A percentile compares a stretch with the other conserved stretches of the same genome.
Conservation (phyloP, 2,329 filamentous ascomycete species). For the Ophiostoma angusticollis region DNA sequence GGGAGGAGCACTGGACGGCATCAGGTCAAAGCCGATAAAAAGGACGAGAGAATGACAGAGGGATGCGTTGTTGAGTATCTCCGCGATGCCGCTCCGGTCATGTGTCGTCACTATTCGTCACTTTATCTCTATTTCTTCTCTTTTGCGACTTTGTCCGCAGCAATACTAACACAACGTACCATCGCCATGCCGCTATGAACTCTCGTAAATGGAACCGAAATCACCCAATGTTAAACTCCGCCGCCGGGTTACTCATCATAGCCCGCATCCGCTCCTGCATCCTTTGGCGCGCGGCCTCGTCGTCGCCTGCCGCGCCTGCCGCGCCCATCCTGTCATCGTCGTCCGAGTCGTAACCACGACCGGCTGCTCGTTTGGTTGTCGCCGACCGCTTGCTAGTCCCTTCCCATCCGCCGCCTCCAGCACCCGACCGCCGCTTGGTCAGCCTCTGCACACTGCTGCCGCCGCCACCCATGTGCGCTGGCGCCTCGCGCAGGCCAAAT, state of each 20-base stretch:
- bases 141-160: too few relatives aligned
- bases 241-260: conserved; percentile 13
- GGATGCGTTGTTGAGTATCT: too few relatives aligned
- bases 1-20: too few relatives aligned
- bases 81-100: too few relatives aligned
- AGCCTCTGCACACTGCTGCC: conserved; percentile 27
- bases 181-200: too few relatives aligned
- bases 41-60: too few relatives aligned
- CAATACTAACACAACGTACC: too few relatives aligned
- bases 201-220: background rate
- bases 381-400: background rate
- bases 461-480: conserved; percentile 61
- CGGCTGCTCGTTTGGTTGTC: background rate
- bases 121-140: too few relatives aligned
- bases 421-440: conserved; percentile 26
- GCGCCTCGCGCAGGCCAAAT: conserved; percentile 79
- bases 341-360: conserved; percentile 18
- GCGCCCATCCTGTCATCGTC: conserved; percentile 28
- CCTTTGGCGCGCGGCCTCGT: conserved; percentile 48
- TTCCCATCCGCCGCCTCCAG: too few relatives aligned
- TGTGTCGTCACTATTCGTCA: too few relatives aligned
- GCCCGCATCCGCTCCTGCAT: conserved; percentile 24
- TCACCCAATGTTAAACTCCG: conserved; percentile 17
- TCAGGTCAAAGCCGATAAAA: too few relatives aligned
- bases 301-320: conserved; percentile 33